These are phyloP conservation scores for Schoenoplectus tabernaemontani DNA, from an alignment of 202 grass and related monocot species.

Conservation along the genomic window DNA sequence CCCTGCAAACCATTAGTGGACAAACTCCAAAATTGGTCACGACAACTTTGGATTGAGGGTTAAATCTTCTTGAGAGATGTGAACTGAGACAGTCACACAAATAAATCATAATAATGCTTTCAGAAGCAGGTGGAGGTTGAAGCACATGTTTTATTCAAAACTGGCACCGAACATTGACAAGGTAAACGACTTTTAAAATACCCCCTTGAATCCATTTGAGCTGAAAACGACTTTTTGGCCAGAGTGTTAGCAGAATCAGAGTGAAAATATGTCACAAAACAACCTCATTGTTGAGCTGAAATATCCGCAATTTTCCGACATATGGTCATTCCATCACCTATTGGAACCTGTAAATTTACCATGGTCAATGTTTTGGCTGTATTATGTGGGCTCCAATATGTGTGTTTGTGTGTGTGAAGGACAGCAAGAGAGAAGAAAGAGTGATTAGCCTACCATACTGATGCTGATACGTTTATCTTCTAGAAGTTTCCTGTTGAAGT, in stretches of 20 bases:
- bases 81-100: neutral
- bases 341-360: conserved; percentile 49
- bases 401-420: neutral
- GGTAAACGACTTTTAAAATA: conserved; percentile 2
- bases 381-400: neutral
- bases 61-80: neutral
- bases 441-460: conserved; percentile 57
- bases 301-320: conserved; percentile 59
- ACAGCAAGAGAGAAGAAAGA: conserved; percentile 8
- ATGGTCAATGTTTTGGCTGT: conserved; percentile 5
- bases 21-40: conserved; percentile 3
- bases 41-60: neutral
- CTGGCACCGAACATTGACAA: neutral
- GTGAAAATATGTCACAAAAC: neutral
- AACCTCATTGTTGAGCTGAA: conserved; percentile 14
- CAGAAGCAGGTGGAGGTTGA: neutral
- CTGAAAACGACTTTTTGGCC: neutral
- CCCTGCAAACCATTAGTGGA: neutral
- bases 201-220: neutral
- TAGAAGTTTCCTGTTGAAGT: conserved; percentile 92
- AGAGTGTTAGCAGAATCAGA: neutral
- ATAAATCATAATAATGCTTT: neutral
- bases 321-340: conserved; percentile 95
- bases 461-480: conserved; percentile 66
- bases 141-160: neutral